phyloP scores from a whole-genome alignment of 2,329 filamentous ascomycete genomes.

The Aspergillus transmontanensis region DNA sequence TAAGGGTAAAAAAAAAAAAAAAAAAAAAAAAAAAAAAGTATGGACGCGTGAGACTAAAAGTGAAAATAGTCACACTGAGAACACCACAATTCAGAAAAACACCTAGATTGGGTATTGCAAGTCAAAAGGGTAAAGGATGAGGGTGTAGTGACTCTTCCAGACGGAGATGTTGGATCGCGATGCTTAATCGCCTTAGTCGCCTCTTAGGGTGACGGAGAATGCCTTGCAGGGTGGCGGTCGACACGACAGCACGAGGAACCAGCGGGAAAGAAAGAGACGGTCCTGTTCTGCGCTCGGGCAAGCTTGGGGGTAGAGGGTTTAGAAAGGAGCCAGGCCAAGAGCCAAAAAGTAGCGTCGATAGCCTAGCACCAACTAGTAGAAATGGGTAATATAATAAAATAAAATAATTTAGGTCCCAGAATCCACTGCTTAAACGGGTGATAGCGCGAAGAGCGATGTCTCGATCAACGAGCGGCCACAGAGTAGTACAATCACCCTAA shows the following conservation, averaged over 20 bases:
- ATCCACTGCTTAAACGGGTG: conserved; percentile 25
- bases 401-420: conserved; percentile 20
- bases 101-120: conserved; percentile 4
- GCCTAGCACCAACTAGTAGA: conserved; percentile 14
- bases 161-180: conserved; percentile 30
- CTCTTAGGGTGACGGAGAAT: conserved; percentile 38
- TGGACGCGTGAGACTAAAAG: conserved; percentile 16
- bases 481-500: conserved; percentile 28
- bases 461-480: conserved; percentile 28
- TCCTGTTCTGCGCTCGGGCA: conserved; percentile 23
- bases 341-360: conserved; percentile 7
- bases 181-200: conserved; percentile 45
- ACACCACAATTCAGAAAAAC: conserved; percentile 12
- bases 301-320: conserved; percentile 23
- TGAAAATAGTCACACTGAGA: conserved; percentile 6
- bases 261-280: conserved; percentile 29
- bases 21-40: conserved; percentile 3
- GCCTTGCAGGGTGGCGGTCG: conserved; percentile 42
- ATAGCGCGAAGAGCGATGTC: conserved; percentile 28
- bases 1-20: conserved; percentile 9
- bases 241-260: conserved; percentile 36
- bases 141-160: conserved; percentile 11
- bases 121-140: conserved; percentile 15
- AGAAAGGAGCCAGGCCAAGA: conserved; percentile 22
- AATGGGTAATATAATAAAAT: conserved; percentile 13